Evolutionary conservation across 768 basidiomycete species (phyloP), one percentile per base, ranked within the genome.

Genomic region (Strobilomyces dryophilus): DNA sequence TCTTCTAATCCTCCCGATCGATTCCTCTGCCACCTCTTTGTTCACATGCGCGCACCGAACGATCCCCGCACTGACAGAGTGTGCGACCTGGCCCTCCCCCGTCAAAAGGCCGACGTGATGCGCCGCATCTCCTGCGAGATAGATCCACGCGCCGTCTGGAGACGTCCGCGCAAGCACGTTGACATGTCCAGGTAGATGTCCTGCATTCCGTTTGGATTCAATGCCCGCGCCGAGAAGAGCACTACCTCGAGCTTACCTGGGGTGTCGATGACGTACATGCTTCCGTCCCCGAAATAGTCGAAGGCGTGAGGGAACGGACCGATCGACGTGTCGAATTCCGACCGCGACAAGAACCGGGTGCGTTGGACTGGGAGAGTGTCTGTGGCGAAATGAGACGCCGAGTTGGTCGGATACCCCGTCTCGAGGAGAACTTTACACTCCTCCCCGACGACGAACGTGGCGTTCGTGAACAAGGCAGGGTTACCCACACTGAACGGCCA

Each of bases 401-500:
- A 6, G 8, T n/a, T n/a, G 42, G 17, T 21, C 26, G 42, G 44
- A 18, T 45, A 31, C 9, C 29, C 44, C 4, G 27, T 45, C 4
- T 27, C 42, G 17, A 43, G 42, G 42, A 43, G 42, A 26, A 8
- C 18, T 31, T 45, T 31, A 7, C 12, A 9, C n/a, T 62, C 75
- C 9, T 57, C 75, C 1, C 79, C 79, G 0, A 82, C 67, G 43
- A 82, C 54, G 61, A 83, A 76, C 1, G 64, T 71, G 31, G 77
- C 73, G 1, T 65, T 71, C 5, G 73, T 61, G 63, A 82, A 83
- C 2, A 66, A 71, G 4, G 58, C 43, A 5, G 72, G 63, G 57
- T 82, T 70, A 2, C 81, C 82, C 43, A 75, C 62, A 62, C 36
- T 29, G 42, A 15, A 43, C 14, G 15, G 9, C 21, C 26, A 12